Base-by-base conservation (phyloP, 2,329 filamentous ascomycete species). In the Boeremia exigua region DNA sequence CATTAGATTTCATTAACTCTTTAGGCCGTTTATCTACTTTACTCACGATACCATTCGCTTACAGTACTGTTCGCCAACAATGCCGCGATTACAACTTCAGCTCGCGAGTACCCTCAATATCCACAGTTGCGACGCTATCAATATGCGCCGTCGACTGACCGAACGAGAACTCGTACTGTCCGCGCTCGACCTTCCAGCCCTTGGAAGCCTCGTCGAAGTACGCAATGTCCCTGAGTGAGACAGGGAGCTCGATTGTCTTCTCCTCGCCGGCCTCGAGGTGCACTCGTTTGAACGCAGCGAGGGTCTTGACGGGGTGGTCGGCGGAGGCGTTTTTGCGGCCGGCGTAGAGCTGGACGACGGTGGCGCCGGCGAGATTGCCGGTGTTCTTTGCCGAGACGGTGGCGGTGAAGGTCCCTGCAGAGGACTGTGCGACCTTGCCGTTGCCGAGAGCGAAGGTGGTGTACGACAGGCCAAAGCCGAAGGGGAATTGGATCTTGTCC, bases 201-300 rank as follows among this genome's bases (percentile, higher is more conserved):
- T 63, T 59, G 4, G 54, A 59, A 6, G 48, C 55, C 48, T 74
- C 69, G 52, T 72, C 65, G 43, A 70, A 74, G 51, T 68, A 73
- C 2, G 71, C 71, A 54, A 74, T 70, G 37, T 73, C 70, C 28
- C 57, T 67, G 4, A 58, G 42, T 15, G 44, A 34, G 12, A 72
- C 45, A 3, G 53, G 30, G 7, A 92, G 78, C n/a, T 80, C 77
- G 2, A 86, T 84, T 6, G 63, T 77, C 75, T 84, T 82, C 39
- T 77, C 81, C 75, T 88, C 81, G 4, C 84, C 86, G 1, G 81
- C 77, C 39, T 83, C 78, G 3, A 91, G 73, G 45, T 76, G 79
- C 0, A 89, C 81, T 73, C 90, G 90, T 58, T 83, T 81, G 65
- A 90, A 91, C 0, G 86, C 87, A 8, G 83, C 85, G 3, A 91